Base-by-base conservation (phyloP, 495 filamentous ascomycete genomes). In the Chaetomium tenue region DNA sequence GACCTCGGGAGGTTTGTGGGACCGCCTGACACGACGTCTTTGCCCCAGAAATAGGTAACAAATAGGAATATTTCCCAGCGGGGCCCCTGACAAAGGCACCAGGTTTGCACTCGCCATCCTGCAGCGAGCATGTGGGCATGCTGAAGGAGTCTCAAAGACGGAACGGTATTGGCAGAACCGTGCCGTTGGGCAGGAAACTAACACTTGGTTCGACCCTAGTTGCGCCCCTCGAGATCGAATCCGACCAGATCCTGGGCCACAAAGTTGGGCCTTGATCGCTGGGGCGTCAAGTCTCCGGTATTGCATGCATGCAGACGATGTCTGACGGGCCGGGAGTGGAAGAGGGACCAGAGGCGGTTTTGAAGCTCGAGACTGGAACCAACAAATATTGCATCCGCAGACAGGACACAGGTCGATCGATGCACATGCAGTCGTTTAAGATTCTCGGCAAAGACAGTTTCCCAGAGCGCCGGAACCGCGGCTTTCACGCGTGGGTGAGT, bases 141-240 rank as follows among this genome's bases (percentile, higher is more conserved):
- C 52, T 9, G 52, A 63, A 68, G 22, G 40, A 30, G 37, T 42
- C 25, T 57, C n/a, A 16, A 16, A 22, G 39, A 63, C 3, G 53
- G 20, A 26, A 33, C 61, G 59, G 68, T 68, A 72, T 69, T 65
- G 65, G 70, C 12, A 67, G 55, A 16, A 26, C 44, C 60, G 23
- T n/a, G 62, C 57, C 56, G 70, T 73, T 71, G 69, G 72, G 71
- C 71, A 69, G 66, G 68, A 71, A 53, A 55, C 25, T 28, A 44
- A 46, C 44, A 66, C 61, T 57, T 66, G 63, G 65, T 65, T 65
- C 57, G 62, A 60, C 63, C 48, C 56, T 26, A 23, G 46, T 48
- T 52, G 64, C 58, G 58, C 30, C 58, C 61, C 40, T 63, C 51
- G 61, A 71, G 68, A 72, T 73, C 66, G 61, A 73, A 37, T 37